Percentiles rank a stretch among this genome's conserved stretches.
phyloP scores from a whole-genome alignment of 225 moss, liverwort and hornwort genomes.

The Physcomitrium patens region DNA sequence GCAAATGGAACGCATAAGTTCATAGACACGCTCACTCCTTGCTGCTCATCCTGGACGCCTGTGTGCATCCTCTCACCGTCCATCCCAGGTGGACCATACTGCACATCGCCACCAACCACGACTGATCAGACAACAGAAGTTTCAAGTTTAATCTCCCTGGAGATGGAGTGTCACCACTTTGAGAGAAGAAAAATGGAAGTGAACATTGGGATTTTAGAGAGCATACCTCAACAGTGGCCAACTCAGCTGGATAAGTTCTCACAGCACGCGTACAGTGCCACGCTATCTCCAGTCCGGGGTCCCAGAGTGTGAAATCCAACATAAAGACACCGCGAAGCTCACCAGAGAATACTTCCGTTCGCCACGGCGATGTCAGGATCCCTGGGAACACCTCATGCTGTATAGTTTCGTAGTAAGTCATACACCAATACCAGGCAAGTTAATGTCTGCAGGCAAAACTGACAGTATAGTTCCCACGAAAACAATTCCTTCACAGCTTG shows the following conservation, averaged over 20 bases:
- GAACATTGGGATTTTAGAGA: neutral
- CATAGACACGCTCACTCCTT: constrained; percentile 72
- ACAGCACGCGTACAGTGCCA: constrained; percentile 81
- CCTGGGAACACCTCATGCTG: constrained; percentile 83
- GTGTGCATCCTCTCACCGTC: constrained; percentile 84
- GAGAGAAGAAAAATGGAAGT: neutral
- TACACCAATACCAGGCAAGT: no score
- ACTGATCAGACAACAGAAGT: neutral
- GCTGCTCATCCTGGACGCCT: constrained; percentile 61
- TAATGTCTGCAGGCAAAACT: no score
- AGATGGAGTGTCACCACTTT: neutral
- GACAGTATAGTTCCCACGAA: neutral
- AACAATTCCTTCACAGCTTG: neutral
- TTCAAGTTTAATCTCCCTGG: neutral
- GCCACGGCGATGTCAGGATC: constrained; percentile 80
- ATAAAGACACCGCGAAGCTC: constrained; percentile 77
- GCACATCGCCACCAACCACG: constrained; percentile 14
- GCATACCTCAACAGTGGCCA: constrained; percentile 85
- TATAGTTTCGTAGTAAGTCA: constrained; percentile 29
- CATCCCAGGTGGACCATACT: constrained; percentile 82
- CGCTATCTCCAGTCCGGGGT: constrained; percentile 81
- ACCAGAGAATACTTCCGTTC: constrained; percentile 88
- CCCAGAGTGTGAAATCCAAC: constrained; percentile 90
- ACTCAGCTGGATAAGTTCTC: constrained; percentile 63
- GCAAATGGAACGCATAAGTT: constrained; percentile 81